Evolutionary conservation across 768 basidiomycete species (phyloP), one percentile per base, ranked within the genome.

Genomic region (Sutorius australiensis): DNA sequence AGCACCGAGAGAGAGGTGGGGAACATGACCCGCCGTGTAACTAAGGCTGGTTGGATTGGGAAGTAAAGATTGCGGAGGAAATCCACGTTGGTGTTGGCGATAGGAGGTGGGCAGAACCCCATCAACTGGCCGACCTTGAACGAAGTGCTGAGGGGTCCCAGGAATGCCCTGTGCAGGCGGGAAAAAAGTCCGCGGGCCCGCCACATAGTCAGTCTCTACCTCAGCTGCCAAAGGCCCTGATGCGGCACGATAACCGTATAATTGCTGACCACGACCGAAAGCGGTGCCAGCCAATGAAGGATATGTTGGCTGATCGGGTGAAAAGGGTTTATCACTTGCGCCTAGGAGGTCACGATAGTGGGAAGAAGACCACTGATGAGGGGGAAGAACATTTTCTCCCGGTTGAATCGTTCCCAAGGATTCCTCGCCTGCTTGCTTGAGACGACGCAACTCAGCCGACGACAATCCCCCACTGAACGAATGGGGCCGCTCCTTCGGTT

Each of bases 401-500:
- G 57, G 44, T 53, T 73, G 72, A 45, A 65, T 68, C 45, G 44
- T 43, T 54, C 57, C 59, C n/a, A 51, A 72, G 49, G 62, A 53
- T 36, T 67, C 68, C 51, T 82, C 81, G 45, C 80, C 85, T 28
- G 76, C 82, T 62, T 87, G 85, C 66, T 87, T 86, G 51, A 91
- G 73, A 61, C 87, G 86, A 58, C 83, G 82, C 51, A 90, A 74
- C 59, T 91, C 88, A 43, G 86, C 84, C 45, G 72, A 77, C 6
- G 89, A 87, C 43, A 90, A 72, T 28, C 86, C 87, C 39, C 89
- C 89, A 55, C 85, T 89, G 66, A 88, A 90, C 0, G 88, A 90
- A 65, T 87, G 88, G 14, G 88, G 88, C 49, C 88, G 80, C 65
- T 88, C 89, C 66, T 87, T 86, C 44, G 81, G 73, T 64, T 89